phyloP scores from a whole-genome alignment of 129 eudicot species.

The Lactuca sativa region DNA sequence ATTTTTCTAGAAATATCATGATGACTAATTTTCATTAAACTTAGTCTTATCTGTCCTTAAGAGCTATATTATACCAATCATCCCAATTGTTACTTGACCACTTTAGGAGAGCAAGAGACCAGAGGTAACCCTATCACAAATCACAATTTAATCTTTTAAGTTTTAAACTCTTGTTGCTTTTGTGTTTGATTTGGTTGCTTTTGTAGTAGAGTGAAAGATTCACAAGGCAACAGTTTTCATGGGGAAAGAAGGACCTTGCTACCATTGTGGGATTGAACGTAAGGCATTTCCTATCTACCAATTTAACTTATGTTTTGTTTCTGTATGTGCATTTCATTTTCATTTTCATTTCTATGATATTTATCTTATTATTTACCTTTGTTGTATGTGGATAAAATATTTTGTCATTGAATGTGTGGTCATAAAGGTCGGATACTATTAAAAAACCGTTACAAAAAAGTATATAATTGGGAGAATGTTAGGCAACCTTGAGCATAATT shows the following conservation, averaged over 20 bases:
- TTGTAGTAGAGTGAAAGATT: background rate
- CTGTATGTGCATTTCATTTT: conserved; percentile 1
- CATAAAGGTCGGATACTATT: background rate
- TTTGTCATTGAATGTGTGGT: conserved; percentile 5
- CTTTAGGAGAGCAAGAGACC: conserved; percentile 21
- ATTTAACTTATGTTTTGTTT: background rate
- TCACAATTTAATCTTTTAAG: conserved; percentile 3
- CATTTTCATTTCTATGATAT: background rate
- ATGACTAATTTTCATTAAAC: background rate
- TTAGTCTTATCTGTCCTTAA: conserved; percentile 6
- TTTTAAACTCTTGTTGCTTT: conserved; percentile 10
- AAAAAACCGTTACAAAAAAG: background rate
- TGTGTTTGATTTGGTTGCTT: background rate
- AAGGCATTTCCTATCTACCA: conserved; percentile 18
- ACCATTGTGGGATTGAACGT: conserved; percentile 40
- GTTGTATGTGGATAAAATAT: background rate
- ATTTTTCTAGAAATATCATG: conserved; percentile 1
- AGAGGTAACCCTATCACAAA: conserved; percentile 26
- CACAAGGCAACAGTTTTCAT: conserved; percentile 25
- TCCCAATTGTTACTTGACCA: conserved; percentile 14
- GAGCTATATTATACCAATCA: conserved; percentile 4
- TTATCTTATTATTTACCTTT: conserved; percentile 8
- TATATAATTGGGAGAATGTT: background rate
- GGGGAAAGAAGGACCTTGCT: conserved; percentile 44
- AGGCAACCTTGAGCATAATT: background rate